phyloP scores from a whole-genome alignment of 768 basidiomycete genomes.

The Dentipellis sp. region DNA sequence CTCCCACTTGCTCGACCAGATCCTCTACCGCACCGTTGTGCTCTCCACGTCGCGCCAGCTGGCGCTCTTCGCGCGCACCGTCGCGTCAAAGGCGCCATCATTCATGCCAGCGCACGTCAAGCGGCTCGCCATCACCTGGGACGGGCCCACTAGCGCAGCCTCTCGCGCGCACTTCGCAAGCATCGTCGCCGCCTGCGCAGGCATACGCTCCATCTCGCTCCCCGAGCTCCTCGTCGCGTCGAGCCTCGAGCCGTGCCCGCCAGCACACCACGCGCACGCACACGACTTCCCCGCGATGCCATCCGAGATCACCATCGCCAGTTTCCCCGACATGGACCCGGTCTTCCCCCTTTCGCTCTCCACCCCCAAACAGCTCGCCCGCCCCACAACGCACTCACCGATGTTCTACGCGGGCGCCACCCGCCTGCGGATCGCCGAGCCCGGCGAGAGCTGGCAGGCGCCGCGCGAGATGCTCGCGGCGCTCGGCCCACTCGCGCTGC shows the following conservation, averaged over 20 bases:
- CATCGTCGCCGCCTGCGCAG: conserved; percentile 26
- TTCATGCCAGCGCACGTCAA: conserved; percentile 27
- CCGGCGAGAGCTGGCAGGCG: conserved; percentile 26
- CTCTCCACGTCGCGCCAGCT: conserved; percentile 23
- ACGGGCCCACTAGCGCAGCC: neutral
- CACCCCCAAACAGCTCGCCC: conserved; percentile 12
- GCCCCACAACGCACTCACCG: neutral
- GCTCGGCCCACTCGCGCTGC: conserved; percentile 24
- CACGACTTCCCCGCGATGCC: neutral
- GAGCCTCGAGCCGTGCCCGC: neutral
- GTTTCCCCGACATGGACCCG: conserved; percentile 5
- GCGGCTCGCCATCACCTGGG: conserved; percentile 26
- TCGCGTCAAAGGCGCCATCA: conserved; percentile 17
- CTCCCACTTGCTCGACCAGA: conserved; percentile 22
- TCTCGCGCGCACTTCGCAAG: conserved; percentile 16
- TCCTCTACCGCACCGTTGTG: conserved; percentile 31
- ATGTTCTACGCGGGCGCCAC: conserved; percentile 19
- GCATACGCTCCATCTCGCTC: conserved; percentile 22
- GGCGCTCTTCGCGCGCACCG: conserved; percentile 28
- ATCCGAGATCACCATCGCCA: conserved; percentile 6
- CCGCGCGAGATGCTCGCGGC: conserved; percentile 24
- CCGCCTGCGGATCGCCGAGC: conserved; percentile 31
- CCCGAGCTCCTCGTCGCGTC: conserved; percentile 11
- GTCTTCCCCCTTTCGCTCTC: conserved; percentile 24
- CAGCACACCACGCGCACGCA: neutral